Base-by-base conservation (phyloP, 2,329 filamentous ascomycete species). In the Eutypa lata region DNA sequence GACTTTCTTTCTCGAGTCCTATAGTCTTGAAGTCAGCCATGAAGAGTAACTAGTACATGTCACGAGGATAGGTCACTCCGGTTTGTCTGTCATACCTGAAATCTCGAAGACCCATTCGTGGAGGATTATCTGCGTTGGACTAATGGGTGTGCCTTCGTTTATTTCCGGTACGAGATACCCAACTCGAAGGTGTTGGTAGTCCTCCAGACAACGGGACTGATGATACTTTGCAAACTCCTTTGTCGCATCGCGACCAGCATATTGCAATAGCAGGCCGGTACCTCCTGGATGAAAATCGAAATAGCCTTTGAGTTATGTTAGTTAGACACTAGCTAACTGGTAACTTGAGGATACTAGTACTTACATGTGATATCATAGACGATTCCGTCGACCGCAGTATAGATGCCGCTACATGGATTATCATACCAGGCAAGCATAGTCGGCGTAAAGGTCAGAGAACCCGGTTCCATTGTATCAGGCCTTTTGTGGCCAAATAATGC, bases 31-130 rank as follows among this genome's bases (percentile, higher is more conserved):
- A n/a, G n/a, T n/a, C n/a, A n/a, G n/a, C n/a, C n/a, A n/a, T n/a
- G n/a, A n/a, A n/a, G n/a, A n/a, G n/a, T n/a, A n/a, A n/a, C n/a
- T n/a, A n/a, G n/a, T n/a, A n/a, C n/a, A n/a, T n/a, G n/a, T n/a
- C n/a, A n/a, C n/a, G n/a, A n/a, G n/a, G n/a, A n/a, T n/a, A n/a
- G n/a, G n/a, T n/a, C n/a, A n/a, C n/a, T n/a, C n/a, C n/a, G n/a
- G n/a, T n/a, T n/a, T n/a, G n/a, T n/a, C n/a, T n/a, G n/a, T n/a
- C n/a, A n/a, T n/a, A 3, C 37, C 49, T 45, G 50, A 50, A 46
- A 61, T 57, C 21, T 60, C 53, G 37, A 55, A 62, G 31, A 62
- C 53, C 57, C 54, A 61, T n/a, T 50, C 48, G 31, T 61, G 53
- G 21, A 62, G 45, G 7, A 48, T 50, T 6, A 62, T 44, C 7